Evolutionary conservation across 495 filamentous ascomycete species (phyloP).

Genomic region (Lineolata rhizophorae): DNA sequence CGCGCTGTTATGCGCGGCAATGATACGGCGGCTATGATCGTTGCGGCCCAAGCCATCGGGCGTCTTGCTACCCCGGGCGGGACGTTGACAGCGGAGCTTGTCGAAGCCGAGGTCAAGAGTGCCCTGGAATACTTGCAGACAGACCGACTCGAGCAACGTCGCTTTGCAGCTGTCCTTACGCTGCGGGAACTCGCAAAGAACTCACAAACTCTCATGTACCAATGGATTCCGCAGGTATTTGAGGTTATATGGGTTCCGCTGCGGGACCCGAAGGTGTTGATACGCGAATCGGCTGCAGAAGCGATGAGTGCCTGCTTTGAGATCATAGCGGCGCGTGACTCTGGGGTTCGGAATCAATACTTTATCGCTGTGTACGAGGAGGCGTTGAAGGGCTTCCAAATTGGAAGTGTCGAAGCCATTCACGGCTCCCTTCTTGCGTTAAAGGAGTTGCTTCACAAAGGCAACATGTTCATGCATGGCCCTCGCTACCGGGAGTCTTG

Average conservation of each 20-base stretch:
- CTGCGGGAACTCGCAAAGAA: constrained; percentile 76
- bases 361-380: constrained; percentile 75
- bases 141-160: constrained; percentile 66
- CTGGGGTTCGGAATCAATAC: constrained; percentile 60
- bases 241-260: constrained; percentile 90
- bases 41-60: constrained; percentile 70
- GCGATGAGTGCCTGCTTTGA: constrained; percentile 82
- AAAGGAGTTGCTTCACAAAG: constrained; percentile 74
- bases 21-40: constrained; percentile 67
- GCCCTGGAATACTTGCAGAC: constrained; percentile 89
- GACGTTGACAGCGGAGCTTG: constrained; percentile 83
- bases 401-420: constrained; percentile 57
- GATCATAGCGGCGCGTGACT: constrained; percentile 80
- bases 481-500: constrained; percentile 50
- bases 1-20: constrained; percentile 69
- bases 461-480: constrained; percentile 97
- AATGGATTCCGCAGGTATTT: constrained; percentile 73
- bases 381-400: constrained; percentile 52
- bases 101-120: constrained; percentile 88
- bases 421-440: constrained; percentile 83
- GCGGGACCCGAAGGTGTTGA: constrained; percentile 68
- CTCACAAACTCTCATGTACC: constrained; percentile 82
- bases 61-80: constrained; percentile 80
- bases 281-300: constrained; percentile 76
- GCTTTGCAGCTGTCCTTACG: constrained; percentile 78